phyloP scores from a whole-genome alignment of 2,329 filamentous ascomycete species.

The Hirsutella minnesotensis region DNA sequence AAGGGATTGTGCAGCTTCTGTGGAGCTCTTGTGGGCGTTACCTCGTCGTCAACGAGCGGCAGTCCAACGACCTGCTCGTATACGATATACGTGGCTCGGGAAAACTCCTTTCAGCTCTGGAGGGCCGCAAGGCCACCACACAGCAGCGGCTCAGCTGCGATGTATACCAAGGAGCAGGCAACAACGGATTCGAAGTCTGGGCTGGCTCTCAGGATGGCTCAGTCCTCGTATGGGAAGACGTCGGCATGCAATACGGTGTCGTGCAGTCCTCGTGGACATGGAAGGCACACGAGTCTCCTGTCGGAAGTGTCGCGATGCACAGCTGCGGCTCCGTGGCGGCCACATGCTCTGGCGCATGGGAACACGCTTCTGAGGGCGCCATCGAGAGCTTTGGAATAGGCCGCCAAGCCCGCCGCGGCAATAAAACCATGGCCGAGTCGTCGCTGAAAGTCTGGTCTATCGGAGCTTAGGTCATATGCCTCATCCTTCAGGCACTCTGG shows the following conservation, averaged over 20 bases:
- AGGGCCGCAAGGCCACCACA: constrained; percentile 34
- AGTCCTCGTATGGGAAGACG: constrained; percentile 47
- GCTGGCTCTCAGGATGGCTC: constrained; percentile 42
- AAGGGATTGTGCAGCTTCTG: constrained; percentile 47
- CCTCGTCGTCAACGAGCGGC: constrained; percentile 49
- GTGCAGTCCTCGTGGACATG: constrained; percentile 36
- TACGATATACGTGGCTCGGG: constrained; percentile 52
- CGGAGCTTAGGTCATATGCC: background rate
- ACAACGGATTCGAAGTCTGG: constrained; percentile 48
- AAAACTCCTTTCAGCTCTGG: constrained; percentile 40
- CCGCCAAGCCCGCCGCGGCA: background rate
- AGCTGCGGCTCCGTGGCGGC: constrained; percentile 42
- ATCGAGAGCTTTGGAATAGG: background rate
- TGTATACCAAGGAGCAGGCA: constrained; percentile 31
- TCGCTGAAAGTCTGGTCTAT: constrained; percentile 12
- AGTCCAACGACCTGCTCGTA: constrained; percentile 41
- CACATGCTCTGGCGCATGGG: constrained; percentile 46
- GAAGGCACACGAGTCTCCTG: constrained; percentile 31
- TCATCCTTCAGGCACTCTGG: background rate
- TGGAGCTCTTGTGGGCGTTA: constrained; percentile 56
- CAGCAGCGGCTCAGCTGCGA: constrained; percentile 47
- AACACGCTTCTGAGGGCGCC: constrained; percentile 10
- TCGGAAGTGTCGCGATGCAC: constrained; percentile 40
- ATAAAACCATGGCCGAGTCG: constrained; percentile 9
- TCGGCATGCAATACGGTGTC: constrained; percentile 34